Base-by-base conservation (phyloP, 441 rosid species). In the Eutrema salsugineum region DNA sequence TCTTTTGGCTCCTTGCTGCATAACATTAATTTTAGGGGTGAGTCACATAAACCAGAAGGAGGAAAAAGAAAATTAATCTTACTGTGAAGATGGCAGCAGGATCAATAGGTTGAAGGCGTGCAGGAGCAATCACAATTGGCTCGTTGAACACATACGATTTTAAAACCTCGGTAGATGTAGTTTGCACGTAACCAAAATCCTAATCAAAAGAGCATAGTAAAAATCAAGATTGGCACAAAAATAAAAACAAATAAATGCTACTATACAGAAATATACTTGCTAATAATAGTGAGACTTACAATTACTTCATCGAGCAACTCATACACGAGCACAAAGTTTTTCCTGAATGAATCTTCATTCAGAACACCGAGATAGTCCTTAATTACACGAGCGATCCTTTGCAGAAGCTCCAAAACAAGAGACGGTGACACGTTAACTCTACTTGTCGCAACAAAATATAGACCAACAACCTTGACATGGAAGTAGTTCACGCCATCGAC, bases 231-330 rank as follows among this genome's bases (percentile, higher is more conserved):
- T 5, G 30, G 20, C 8, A 33, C n/a, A 1, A 19, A 20, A 3
- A 43, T 35, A 38, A 36, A 3, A 70, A 47, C n/a, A 12, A 27
- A 11, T 0, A 12, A 27, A 11, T 0, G 16, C 38, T 4, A 46
- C 19, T 6, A 33, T 3, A 28, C 14, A 36, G 56, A 28, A 43
- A 15, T 53, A 44, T 27, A 17, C 11, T 5, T 35, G 57, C 16
- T 42, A 65, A 43, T 33, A 24, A 10, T 1, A 58, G 39, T 7
- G 10, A 35, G 76, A 85, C 97, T 87, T 84, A 94, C 97, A 61
- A 94, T 86, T 20, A 86, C 99, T 92, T 91, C 97, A 62, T 90
- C 99, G 55, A 91, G 96, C 84, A 94, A 75, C 82, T 91, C 99
- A 61, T 94, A 91, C 20, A 94, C 99, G 42, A 94, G 99, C 51